These are phyloP conservation scores for Penstemon eatonii DNA, from an alignment of 257 asterid genomes.

Conservation along the genomic window DNA sequence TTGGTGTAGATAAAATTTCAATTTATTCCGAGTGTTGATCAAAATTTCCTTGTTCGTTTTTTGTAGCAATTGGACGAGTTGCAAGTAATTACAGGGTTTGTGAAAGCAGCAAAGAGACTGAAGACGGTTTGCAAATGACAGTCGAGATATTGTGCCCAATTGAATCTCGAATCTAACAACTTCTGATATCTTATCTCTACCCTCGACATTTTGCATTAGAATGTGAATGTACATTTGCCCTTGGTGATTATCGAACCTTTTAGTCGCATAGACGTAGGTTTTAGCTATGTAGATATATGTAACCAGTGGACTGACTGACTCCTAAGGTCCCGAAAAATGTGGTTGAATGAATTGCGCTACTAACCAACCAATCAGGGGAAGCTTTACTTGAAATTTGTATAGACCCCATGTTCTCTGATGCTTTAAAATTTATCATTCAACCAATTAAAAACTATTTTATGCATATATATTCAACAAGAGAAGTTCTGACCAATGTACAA, in stretches of 20 bases:
- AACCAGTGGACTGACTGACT: conserved; percentile 25
- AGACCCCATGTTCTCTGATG: conserved; percentile 13
- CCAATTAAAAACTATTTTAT: neutral
- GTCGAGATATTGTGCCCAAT: neutral
- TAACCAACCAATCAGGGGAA: conserved; percentile 2
- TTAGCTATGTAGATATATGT: conserved; percentile 40
- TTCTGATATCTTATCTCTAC: neutral
- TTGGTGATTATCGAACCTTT: neutral
- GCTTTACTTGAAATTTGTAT: conserved; percentile 34
- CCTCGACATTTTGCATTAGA: neutral
- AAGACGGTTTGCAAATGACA: conserved; percentile 69
- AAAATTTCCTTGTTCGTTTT: neutral
- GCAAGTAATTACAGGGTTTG: conserved; percentile 82
- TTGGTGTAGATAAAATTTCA: no score
- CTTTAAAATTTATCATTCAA: conserved; percentile 11
- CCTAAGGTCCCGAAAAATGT: conserved; percentile 28
- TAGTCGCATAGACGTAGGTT: conserved; percentile 34
- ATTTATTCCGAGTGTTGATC: neutral
- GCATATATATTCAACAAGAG: neutral
- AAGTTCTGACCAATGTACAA: no score
- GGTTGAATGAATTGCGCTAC: conserved; percentile 30
- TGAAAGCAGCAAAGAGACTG: conserved; percentile 82
- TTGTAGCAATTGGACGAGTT: conserved; percentile 88
- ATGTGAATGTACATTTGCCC: conserved; percentile 33
- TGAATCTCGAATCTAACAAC: conserved; percentile 48